Evolutionary conservation across 768 basidiomycete species (phyloP).

Genomic region (Rhodotorula graminis): DNA sequence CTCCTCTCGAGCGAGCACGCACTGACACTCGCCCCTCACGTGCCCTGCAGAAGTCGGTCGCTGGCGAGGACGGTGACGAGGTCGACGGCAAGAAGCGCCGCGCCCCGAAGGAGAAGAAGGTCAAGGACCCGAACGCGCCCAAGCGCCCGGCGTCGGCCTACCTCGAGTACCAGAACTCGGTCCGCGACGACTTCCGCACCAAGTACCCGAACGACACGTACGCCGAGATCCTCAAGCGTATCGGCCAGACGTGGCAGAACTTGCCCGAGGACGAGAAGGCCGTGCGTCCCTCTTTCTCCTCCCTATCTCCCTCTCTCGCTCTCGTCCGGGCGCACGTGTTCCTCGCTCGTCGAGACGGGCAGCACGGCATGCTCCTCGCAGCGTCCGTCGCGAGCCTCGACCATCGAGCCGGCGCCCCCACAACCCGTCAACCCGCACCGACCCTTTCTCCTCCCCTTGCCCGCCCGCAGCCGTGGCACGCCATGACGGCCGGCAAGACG

Average conservation of each 20-base stretch:
- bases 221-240: slow-evolving; percentile 64
- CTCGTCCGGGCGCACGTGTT: neutral
- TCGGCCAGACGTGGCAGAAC: slow-evolving; percentile 67
- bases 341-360: too few relatives aligned
- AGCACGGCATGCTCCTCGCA: neutral
- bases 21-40: too few relatives aligned
- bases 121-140: slow-evolving; percentile 84
- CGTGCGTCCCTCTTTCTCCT: slow-evolving; percentile 54
- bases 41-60: neutral
- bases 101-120: slow-evolving; percentile 56
- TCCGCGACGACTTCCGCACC: slow-evolving; percentile 67
- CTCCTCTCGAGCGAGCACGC: too few relatives aligned
- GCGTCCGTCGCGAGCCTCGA: too few relatives aligned
- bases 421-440: too few relatives aligned
- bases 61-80: slow-evolving; percentile 20
- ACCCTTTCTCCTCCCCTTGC: too few relatives aligned
- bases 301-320: neutral
- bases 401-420: too few relatives aligned
- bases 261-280: slow-evolving; percentile 67
- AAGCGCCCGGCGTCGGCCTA: slow-evolving; percentile 90
- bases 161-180: slow-evolving; percentile 87
- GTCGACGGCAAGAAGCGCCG: slow-evolving; percentile 53
- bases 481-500: slow-evolving; percentile 33
- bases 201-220: slow-evolving; percentile 63
- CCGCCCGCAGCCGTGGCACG: slow-evolving; percentile 27